These are phyloP conservation scores for Cicer pinnatifidum DNA, from an alignment of 306 rosid species.

Conservation along the genomic window DNA sequence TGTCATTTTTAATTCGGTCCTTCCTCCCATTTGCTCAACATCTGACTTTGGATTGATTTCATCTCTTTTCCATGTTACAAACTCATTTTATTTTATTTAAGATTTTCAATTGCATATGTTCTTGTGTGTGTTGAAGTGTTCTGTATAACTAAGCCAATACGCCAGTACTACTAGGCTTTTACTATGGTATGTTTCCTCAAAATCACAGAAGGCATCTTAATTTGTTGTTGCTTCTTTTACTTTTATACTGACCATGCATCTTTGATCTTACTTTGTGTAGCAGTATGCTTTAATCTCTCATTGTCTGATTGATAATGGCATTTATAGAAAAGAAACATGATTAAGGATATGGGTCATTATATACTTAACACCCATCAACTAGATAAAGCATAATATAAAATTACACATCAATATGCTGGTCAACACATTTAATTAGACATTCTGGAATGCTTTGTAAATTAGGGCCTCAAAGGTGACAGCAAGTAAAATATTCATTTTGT, in stretches of 20 bases:
- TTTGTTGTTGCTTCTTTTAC: not conserved
- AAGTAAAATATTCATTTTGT: constrained; percentile 26
- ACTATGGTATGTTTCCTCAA: not conserved
- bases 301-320: not conserved
- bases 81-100: constrained; percentile 15
- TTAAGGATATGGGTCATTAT: not conserved
- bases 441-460: constrained; percentile 38
- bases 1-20: constrained; percentile 7
- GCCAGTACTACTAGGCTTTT: not conserved
- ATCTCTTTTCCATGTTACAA: constrained; percentile 7
- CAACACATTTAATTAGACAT: constrained; percentile 13
- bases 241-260: not conserved
- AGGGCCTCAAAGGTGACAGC: constrained; percentile 27
- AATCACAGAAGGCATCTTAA: constrained; percentile 7
- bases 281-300: constrained; percentile 2
- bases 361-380: not conserved
- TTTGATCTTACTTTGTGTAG: not conserved
- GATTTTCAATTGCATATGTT: not conserved
- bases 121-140: not conserved
- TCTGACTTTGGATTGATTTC: constrained; percentile 27
- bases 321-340: constrained; percentile 4
- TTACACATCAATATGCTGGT: not conserved
- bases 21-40: constrained; percentile 14
- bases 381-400: constrained; percentile 1
- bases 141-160: not conserved